phyloP scores from a whole-genome alignment of 2,329 filamentous ascomycete species.

The Capronia epimyces region DNA sequence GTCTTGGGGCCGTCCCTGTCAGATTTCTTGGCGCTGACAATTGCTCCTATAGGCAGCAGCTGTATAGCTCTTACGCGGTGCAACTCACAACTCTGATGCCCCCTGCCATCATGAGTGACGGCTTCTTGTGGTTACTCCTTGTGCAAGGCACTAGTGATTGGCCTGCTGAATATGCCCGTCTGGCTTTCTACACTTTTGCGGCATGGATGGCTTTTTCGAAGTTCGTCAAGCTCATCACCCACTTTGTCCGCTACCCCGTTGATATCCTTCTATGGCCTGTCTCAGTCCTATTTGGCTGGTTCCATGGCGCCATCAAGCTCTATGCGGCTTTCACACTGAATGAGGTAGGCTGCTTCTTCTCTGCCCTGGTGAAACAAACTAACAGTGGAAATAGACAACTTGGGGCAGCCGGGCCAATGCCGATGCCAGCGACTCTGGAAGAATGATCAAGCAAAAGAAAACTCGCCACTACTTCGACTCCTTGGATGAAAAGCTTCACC shows the following conservation, averaged over 20 bases:
- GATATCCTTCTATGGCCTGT: conserved; percentile 75
- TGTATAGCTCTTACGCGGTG: conserved; percentile 88
- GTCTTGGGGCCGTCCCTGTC: conserved; percentile 15
- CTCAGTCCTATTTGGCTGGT: conserved; percentile 87
- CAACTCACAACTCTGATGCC: conserved; percentile 90
- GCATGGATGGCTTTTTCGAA: conserved; percentile 84
- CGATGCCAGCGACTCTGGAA: conserved; percentile 71
- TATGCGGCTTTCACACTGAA: conserved; percentile 78
- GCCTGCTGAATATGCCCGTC: conserved; percentile 49
- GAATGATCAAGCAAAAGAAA: conserved; percentile 47
- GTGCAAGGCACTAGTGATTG: conserved; percentile 63
- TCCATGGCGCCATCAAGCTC: conserved; percentile 87
- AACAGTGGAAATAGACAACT: conserved; percentile 61
- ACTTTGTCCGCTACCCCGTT: conserved; percentile 76
- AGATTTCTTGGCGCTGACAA: conserved; percentile 20
- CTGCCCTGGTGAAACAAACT: conserved; percentile 15
- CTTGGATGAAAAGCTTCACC: conserved; percentile 18
- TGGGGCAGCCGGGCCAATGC: conserved; percentile 93
- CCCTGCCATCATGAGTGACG: conserved; percentile 73
- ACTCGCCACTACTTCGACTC: conserved; percentile 9
- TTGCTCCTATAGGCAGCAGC: conserved; percentile 62
- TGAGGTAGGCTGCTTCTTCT: conserved; percentile 56
- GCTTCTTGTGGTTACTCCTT: conserved; percentile 63
- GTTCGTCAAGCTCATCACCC: conserved; percentile 80
- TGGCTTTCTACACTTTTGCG: conserved; percentile 58